These are phyloP conservation scores for Oehlia diaphana DNA, from an alignment of 192 early-diverging fungal genomes.

Conservation along the genomic window DNA sequence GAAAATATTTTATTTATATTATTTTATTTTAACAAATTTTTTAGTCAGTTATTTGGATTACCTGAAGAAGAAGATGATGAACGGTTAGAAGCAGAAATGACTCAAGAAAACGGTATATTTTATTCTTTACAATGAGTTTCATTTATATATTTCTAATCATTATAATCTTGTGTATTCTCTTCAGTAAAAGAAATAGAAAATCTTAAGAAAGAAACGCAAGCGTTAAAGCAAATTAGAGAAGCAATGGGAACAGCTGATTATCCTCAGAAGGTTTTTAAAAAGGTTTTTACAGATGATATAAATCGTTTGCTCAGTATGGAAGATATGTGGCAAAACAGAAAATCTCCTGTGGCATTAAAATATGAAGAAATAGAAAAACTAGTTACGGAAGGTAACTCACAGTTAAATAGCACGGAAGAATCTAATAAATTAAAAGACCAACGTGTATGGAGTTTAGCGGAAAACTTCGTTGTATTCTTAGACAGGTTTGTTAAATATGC, in stretches of 20 bases:
- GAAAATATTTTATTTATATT: background rate
- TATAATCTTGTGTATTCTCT: background rate
- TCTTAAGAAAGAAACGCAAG: conserved; percentile 72
- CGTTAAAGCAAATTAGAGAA: conserved; percentile 65
- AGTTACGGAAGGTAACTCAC: background rate
- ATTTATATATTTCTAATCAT: background rate
- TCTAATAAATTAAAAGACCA: conserved; percentile 60
- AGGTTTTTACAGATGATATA: conserved; percentile 86
- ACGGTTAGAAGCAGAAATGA: conserved; percentile 31
- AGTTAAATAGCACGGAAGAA: conserved; percentile 31
- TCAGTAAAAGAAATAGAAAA: conserved; percentile 73
- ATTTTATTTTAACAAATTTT: background rate
- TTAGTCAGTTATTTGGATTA: conserved; percentile 76
- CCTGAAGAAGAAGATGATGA: conserved; percentile 58
- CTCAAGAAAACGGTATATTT: conserved; percentile 50
- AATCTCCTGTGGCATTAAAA: conserved; percentile 66
- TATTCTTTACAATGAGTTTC: background rate
- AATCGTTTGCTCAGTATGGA: conserved; percentile 77
- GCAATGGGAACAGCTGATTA: conserved; percentile 61
- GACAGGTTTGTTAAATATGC: conserved; percentile 55
- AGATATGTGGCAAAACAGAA: conserved; percentile 84
- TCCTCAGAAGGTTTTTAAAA: conserved; percentile 63
- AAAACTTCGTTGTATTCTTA: conserved; percentile 71
- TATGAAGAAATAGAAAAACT: conserved; percentile 46
- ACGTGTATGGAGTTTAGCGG: conserved; percentile 65